Evolutionary conservation across 345 rosid species (phyloP), one percentile per base, ranked within the genome.

Genomic region (Eucalyptus shirleyi): DNA sequence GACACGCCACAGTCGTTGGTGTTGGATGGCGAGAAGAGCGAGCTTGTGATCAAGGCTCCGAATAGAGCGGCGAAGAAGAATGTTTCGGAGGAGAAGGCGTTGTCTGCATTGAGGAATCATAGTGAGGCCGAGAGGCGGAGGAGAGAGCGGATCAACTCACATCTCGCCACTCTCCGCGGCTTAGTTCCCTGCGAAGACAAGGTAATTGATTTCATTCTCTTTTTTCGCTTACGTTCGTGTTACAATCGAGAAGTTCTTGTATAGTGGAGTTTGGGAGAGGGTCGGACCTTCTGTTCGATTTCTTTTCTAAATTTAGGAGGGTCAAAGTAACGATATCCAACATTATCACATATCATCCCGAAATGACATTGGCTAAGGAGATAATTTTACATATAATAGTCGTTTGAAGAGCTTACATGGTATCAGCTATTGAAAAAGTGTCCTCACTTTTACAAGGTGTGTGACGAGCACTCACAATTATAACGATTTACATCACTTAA

Each of bases 81-180:
- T 42, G 90, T 89, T 37, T 82, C 95, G 8, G 95, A 94, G 87
- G 95, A 92, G 86, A 95, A 94, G 89, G 94, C 91, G 62, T 42
- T 91, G 89, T 93, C 92, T 56, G 97, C 97, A 88, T 91, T 94
- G 92, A 95, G 90, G 94, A 94, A 91, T 92, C 98, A 96, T 56
- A 93, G 97, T 44, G 96, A 94, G 86, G 97, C 98, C 5, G 98
- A 96, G 93, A 94, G 95, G 93, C 94, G 96, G 62, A 93, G 98
- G 50, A 93, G 98, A 87, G 95, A 95, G 86, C 92, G 98, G 90
- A 96, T 96, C 90, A 96, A 96, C 91, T 90, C 95, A 47, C 98
- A 95, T 90, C 96, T 96, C 69, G 93, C 90, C 87, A 94, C 95
- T 8, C 98, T 95, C 32, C 96, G 96, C 60, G 92, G 92, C 42